Conservation (phyloP, 306 rosid genomes). For the Trichosanthes truncata region DNA sequence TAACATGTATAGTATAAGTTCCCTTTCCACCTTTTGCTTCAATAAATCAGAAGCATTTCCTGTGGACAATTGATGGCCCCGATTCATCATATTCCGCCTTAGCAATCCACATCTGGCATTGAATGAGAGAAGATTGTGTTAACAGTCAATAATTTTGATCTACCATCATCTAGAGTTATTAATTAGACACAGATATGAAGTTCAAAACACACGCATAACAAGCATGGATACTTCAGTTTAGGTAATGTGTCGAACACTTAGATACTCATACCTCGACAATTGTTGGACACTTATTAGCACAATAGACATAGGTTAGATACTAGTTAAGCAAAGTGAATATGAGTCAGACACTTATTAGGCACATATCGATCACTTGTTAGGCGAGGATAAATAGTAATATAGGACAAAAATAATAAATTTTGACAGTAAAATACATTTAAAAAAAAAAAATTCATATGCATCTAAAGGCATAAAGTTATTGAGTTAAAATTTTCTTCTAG, state of each 20-base stretch:
- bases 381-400: neutral
- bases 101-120: conserved; percentile 94
- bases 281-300: neutral
- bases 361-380: neutral
- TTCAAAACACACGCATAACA: neutral
- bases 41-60: conserved; percentile 81
- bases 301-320: neutral
- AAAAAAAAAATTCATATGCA: too few species aligned
- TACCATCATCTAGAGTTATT: neutral
- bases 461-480: too few species aligned
- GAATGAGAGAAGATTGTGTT: neutral
- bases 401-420: neutral
- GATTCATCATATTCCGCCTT: conserved; percentile 94
- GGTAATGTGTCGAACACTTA: neutral
- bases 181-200: neutral
- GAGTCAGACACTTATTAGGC: neutral
- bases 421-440: neutral
- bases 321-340: neutral
- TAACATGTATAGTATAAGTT: conserved; percentile 32
- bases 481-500: neutral
- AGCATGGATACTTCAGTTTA: neutral
- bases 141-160: neutral
- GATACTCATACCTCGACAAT: neutral
- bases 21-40: conserved; percentile 32
- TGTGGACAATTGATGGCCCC: conserved; percentile 93